These are phyloP conservation scores for Vitis vinifera DNA, from an alignment of 164 flowering plant genomes.

Conservation along the genomic window ASM3070453v1 NC_081822.1:6104001-6104500, in stretches of 20 bases:
- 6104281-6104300: slow-evolving; percentile 9
- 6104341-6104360: background rate
- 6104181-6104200: slow-evolving; percentile 93
- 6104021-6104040: slow-evolving; percentile 88
- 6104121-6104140: slow-evolving; percentile 96
- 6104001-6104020: slow-evolving; percentile 98
- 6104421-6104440: too few relatives aligned
- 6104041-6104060: slow-evolving; percentile 99
- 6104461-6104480: too few relatives aligned
- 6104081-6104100: slow-evolving; percentile 99
- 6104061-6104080: slow-evolving; percentile 99
- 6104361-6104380: too few relatives aligned
- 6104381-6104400: too few relatives aligned
- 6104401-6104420: too few relatives aligned
- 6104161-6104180: slow-evolving; percentile 53
- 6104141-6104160: slow-evolving; percentile 83
- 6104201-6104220: slow-evolving; percentile 89
- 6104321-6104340: background rate
- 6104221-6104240: slow-evolving; percentile 96
- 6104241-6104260: slow-evolving; percentile 96
- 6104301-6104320: background rate
- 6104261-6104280: slow-evolving; percentile 99
- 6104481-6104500: too few relatives aligned
- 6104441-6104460: too few relatives aligned
- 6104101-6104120: slow-evolving; percentile 95